Evolutionary conservation across 2,329 filamentous ascomycete species (phyloP).

Genomic region (Paraphoma sp.): DNA sequence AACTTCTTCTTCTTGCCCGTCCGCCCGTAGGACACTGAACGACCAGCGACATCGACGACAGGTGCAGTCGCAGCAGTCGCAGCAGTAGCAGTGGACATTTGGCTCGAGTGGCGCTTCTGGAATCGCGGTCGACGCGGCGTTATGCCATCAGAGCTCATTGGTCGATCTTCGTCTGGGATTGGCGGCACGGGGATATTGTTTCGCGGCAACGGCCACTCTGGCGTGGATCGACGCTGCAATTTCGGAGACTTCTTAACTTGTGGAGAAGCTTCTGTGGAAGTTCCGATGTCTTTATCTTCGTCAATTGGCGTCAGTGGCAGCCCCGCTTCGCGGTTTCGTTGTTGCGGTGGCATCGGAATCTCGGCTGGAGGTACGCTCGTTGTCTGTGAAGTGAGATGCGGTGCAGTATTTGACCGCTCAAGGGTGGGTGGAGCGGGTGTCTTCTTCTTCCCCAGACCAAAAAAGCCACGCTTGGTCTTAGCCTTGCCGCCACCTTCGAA

Average conservation of each 20-base stretch:
- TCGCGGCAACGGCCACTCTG: conserved; percentile 57
- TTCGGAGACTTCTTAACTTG: conserved; percentile 45
- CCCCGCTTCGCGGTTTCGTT: conserved; percentile 29
- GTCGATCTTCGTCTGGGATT: conserved; percentile 30
- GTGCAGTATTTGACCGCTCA: neutral
- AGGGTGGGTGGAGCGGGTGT: conserved; percentile 42
- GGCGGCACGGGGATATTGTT: conserved; percentile 29
- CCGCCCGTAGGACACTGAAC: conserved; percentile 33
- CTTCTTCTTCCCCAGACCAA: conserved; percentile 69
- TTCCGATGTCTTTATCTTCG: conserved; percentile 40
- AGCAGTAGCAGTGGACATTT: conserved; percentile 28
- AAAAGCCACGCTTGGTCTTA: conserved; percentile 52
- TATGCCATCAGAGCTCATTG: conserved; percentile 41
- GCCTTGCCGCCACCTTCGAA: conserved; percentile 39
- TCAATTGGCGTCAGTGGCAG: conserved; percentile 43
- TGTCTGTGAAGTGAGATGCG: conserved; percentile 37
- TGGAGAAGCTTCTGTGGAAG: conserved; percentile 13
- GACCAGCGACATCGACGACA: conserved; percentile 21
- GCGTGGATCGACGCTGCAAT: conserved; percentile 57
- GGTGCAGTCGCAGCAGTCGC: conserved; percentile 37
- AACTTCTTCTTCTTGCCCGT: conserved; percentile 70
- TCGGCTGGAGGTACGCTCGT: conserved; percentile 13
- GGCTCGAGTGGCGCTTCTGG: conserved; percentile 29
- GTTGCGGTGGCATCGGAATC: conserved; percentile 38
- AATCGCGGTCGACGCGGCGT: conserved; percentile 28